These are phyloP conservation scores for Umbelopsis sp. DNA, from an alignment of 371 early-diverging fungal species.

Conservation along the genomic window DNA sequence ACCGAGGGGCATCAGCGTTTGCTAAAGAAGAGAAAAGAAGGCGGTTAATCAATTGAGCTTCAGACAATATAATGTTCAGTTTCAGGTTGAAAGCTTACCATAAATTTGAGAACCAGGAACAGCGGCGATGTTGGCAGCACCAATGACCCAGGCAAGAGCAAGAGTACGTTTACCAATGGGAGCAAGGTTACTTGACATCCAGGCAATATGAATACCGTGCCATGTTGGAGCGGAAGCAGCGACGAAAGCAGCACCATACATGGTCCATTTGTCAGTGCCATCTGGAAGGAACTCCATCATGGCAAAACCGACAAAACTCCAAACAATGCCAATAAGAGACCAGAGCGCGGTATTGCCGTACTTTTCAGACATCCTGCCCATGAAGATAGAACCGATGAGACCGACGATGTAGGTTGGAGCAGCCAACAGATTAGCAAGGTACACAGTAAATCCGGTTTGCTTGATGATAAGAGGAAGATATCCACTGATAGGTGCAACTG, in stretches of 20 bases:
- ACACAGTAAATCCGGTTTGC: constrained; percentile 48
- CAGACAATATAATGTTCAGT: too few species aligned
- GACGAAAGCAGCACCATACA: constrained; percentile 39
- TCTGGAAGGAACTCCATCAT: constrained; percentile 48
- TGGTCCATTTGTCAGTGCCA: constrained; percentile 38
- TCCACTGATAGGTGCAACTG: constrained; percentile 40
- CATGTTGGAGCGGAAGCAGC: constrained; percentile 22
- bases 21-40: background rate
- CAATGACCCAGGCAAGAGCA: constrained; percentile 32
- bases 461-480: constrained; percentile 59
- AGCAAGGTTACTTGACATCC: constrained; percentile 36
- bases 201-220: constrained; percentile 31
- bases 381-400: constrained; percentile 43
- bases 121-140: constrained; percentile 32
- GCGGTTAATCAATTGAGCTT: too few species aligned
- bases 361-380: constrained; percentile 49
- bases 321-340: constrained; percentile 37
- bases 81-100: background rate
- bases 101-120: constrained; percentile 38
- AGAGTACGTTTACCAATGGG: constrained; percentile 33
- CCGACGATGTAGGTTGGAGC: constrained; percentile 52
- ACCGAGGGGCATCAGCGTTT: constrained; percentile 17
- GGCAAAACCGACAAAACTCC: constrained; percentile 42
- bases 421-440: constrained; percentile 54
- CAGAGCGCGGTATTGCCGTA: constrained; percentile 50